A percentile compares a stretch with the other conserved stretches of the same genome.
phyloP scores from a whole-genome alignment of 179 eudicot species.

The Silene vulgaris region DNA sequence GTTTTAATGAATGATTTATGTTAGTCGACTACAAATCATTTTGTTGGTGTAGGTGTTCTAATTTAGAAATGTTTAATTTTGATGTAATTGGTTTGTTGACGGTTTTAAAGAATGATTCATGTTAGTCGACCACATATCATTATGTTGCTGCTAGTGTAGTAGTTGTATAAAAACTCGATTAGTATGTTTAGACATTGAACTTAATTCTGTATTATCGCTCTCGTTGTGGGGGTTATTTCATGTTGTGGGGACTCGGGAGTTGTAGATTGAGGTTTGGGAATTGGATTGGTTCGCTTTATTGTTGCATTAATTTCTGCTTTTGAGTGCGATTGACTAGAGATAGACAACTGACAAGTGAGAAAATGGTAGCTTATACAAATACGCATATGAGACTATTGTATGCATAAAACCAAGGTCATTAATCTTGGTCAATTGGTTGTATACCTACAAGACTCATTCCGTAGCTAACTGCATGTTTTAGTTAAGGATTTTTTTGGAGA shows the following conservation, averaged over 20 bases:
- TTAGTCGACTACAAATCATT: background rate
- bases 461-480: background rate
- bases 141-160: background rate
- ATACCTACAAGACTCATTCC: background rate
- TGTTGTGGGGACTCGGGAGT: conserved; percentile 9
- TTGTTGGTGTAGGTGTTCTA: background rate
- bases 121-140: background rate
- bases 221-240: background rate
- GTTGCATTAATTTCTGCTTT: background rate
- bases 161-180: background rate
- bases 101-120: background rate
- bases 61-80: background rate
- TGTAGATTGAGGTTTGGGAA: conserved; percentile 6
- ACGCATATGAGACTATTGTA: background rate
- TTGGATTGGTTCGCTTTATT: background rate
- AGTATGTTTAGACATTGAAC: background rate
- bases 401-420: background rate
- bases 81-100: background rate
- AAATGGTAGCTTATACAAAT: background rate
- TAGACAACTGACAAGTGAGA: background rate
- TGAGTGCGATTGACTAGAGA: background rate
- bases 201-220: background rate
- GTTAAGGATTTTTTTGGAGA: background rate
- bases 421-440: background rate
- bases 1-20: background rate